Evolutionary conservation across 1,139 yeast species (phyloP).

Genomic region (Kodamaea suecica): DNA sequence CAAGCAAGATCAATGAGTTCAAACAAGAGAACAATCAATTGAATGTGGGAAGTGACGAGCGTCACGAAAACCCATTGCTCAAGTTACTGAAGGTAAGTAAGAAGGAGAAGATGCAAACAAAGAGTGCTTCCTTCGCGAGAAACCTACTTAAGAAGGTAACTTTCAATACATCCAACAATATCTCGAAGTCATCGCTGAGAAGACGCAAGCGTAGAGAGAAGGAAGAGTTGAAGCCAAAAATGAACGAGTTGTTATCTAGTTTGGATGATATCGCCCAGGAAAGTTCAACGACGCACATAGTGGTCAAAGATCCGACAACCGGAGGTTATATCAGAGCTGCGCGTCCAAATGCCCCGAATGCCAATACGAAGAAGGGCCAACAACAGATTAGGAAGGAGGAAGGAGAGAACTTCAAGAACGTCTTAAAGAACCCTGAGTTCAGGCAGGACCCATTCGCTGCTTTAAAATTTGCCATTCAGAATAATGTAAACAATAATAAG

Average conservation of each 20-base stretch:
- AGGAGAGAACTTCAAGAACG: slow-evolving; percentile 50
- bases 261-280: slow-evolving; percentile 36
- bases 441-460: slow-evolving; percentile 58
- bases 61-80: slow-evolving; percentile 50
- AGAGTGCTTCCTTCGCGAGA: slow-evolving; percentile 30
- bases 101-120: slow-evolving; percentile 48
- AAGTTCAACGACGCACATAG: slow-evolving; percentile 11
- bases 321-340: slow-evolving; percentile 19
- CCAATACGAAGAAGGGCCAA: slow-evolving; percentile 55
- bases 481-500: slow-evolving; percentile 5
- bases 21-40: slow-evolving; percentile 17
- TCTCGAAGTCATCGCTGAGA: slow-evolving; percentile 63
- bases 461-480: slow-evolving; percentile 42
- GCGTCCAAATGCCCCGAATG: slow-evolving; percentile 50
- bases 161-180: slow-evolving; percentile 34
- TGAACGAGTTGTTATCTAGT: slow-evolving; percentile 58
- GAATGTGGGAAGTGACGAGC: slow-evolving; percentile 13
- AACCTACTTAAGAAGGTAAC: slow-evolving; percentile 28
- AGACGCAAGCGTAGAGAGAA: slow-evolving; percentile 63
- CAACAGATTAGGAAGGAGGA: slow-evolving; percentile 53
- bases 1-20: slow-evolving; percentile 29
- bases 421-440: slow-evolving; percentile 50
- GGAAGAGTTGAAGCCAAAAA: slow-evolving; percentile 62
- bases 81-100: slow-evolving; percentile 53
- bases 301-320: slow-evolving; percentile 11